phyloP scores from a whole-genome alignment of 2,329 filamentous ascomycete species.

The Penicillium sp. region DNA sequence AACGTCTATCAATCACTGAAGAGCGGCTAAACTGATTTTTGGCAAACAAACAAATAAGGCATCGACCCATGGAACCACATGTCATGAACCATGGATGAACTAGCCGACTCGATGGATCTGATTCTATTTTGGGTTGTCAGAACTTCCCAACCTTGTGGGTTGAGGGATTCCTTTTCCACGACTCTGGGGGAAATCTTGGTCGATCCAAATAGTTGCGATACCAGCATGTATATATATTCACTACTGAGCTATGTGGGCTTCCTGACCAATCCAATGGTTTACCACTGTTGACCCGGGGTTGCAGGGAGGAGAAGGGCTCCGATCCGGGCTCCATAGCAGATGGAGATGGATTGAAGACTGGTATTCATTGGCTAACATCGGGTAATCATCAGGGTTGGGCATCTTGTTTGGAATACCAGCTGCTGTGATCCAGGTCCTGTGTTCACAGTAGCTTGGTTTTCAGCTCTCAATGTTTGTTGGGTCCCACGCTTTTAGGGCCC shows the following conservation, averaged over 20 bases:
- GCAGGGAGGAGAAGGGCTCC: background rate
- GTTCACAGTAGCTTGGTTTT: background rate
- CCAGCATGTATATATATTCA: background rate
- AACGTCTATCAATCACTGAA: background rate
- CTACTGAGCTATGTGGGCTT: background rate
- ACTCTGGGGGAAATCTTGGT: background rate
- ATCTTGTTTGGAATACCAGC: background rate
- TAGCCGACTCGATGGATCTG: background rate
- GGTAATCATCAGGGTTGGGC: background rate
- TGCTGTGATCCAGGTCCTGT: background rate
- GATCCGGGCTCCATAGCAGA: background rate
- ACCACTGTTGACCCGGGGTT: background rate
- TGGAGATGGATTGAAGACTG: background rate
- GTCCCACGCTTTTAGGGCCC: background rate
- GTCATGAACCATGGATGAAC: background rate
- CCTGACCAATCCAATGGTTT: background rate
- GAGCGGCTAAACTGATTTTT: background rate
- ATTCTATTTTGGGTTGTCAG: background rate
- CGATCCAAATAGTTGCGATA: background rate
- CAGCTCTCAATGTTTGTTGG: background rate
- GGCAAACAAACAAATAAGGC: background rate
- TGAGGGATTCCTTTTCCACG: constrained; percentile 8
- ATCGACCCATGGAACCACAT: background rate
- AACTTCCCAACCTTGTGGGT: background rate
- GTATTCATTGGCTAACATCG: background rate